A percentile compares a stretch with the other conserved stretches of the same genome.
Evolutionary conservation across 2,329 filamentous ascomycete genomes (phyloP).

Genomic region (Alternaria longipes): DNA sequence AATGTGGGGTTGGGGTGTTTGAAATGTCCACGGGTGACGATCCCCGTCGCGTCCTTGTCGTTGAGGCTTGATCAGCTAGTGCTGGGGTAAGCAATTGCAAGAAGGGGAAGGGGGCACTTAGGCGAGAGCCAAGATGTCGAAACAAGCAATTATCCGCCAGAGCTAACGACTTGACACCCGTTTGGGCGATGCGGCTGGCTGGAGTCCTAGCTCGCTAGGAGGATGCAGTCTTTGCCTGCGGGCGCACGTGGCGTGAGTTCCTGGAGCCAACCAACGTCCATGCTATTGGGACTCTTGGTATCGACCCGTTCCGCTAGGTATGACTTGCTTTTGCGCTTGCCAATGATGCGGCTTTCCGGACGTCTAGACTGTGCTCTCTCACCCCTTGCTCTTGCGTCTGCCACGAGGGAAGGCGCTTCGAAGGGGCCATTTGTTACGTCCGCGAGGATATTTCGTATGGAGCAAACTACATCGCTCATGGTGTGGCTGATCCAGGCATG

Average conservation of each 20-base stretch:
- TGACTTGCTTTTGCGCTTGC: not conserved
- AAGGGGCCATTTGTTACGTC: not conserved
- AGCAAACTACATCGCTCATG: not conserved
- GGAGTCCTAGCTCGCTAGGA: not conserved
- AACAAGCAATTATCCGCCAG: not conserved
- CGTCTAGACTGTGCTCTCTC: not conserved
- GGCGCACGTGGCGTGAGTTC: not conserved
- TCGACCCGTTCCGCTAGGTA: not conserved
- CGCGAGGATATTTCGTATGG: too few relatives aligned
- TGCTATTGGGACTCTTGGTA: not conserved
- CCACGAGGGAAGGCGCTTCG: not conserved
- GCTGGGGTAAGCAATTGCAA: not conserved
- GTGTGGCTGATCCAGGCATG: not conserved
- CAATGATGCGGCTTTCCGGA: not conserved
- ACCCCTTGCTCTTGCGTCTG: not conserved
- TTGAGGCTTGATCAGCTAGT: not conserved
- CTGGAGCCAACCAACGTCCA: not conserved
- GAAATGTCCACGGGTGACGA: not conserved
- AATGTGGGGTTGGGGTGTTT: not conserved
- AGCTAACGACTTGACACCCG: not conserved
- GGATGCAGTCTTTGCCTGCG: not conserved
- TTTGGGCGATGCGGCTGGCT: not conserved
- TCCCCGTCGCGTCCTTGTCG: not conserved
- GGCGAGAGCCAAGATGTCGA: not conserved
- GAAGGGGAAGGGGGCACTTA: not conserved